Evolutionary conservation across 306 rosid species (phyloP), one percentile per base, ranked within the genome.

Genomic region (Echinosophora koreensis): DNA sequence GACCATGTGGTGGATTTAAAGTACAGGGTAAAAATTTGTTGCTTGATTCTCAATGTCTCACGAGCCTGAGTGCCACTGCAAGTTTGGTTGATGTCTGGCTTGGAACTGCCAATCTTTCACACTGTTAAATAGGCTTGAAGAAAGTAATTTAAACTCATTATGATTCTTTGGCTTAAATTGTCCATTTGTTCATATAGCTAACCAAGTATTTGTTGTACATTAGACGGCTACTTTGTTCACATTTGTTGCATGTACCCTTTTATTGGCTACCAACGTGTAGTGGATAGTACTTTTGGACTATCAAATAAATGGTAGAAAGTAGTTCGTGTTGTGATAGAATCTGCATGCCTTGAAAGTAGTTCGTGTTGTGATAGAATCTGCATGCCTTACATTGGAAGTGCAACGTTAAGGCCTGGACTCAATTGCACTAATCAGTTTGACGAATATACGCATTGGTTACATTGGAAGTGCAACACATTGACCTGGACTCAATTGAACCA

Each of bases 81-180:
- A 37, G 74, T 77, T 67, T 51, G 62, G 75, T 60, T 62, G 83
- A 61, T 62, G 51, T 65, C 10, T 42, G 66, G 34, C 78, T 13
- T 56, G 62, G 74, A 65, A 32, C 17, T 39, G 5, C 41, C 72
- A 65, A 62, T 61, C 69, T 54, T 42, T 42, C 54, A 28, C n/a
- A 12, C 74, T 69, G 66, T 74, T 73, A 16, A 59, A 41, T 79
- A 79, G 84, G 71, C 46, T 42, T 82, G 77, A 76, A 79, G 82
- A 76, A 82, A 79, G 78, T 79, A 79, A 79, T 71, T 75, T 54
- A 22, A 77, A 79, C 56, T 70, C 76, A 65, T 44, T 30, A 59
- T 16, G 74, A 86, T 86, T 86, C 82, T 82, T 82, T 86, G 79
- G 62, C 77, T 76, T 86, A 68, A 67, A 60, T 76, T 79, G 54